These are phyloP conservation scores for Tricholoma bakamatsutake DNA, from an alignment of 768 basidiomycete species.

Conservation along the genomic window DNA sequence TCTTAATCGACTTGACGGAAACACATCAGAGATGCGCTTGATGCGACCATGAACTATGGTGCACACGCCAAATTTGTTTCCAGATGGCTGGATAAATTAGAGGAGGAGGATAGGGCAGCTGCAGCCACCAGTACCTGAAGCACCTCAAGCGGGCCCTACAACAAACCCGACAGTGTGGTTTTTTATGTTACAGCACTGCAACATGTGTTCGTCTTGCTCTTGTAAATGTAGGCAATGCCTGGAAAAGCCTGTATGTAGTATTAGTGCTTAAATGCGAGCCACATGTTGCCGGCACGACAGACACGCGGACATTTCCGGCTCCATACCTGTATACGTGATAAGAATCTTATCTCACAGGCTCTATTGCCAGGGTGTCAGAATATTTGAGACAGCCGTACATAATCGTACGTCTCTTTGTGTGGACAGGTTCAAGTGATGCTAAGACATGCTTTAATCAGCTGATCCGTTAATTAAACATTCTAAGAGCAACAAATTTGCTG, in stretches of 20 bases:
- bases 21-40: slow-evolving; percentile 46
- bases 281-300: too few relatives aligned
- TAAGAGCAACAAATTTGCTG: slow-evolving; percentile 69
- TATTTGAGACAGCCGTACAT: slow-evolving; percentile 92
- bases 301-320: too few relatives aligned
- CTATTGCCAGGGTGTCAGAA: slow-evolving; percentile 79
- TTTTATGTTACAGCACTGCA: neutral
- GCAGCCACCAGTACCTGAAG: neutral
- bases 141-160: neutral
- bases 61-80: slow-evolving; percentile 70
- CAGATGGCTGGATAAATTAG: slow-evolving; percentile 50
- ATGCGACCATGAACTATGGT: slow-evolving; percentile 53
- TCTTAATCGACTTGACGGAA: neutral
- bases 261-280: too few relatives aligned
- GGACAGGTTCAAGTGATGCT: neutral
- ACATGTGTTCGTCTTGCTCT: neutral
- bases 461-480: slow-evolving; percentile 74
- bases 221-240: too few relatives aligned
- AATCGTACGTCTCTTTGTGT: slow-evolving; percentile 57
- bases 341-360: too few relatives aligned
- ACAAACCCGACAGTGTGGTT: neutral
- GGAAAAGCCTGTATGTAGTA: too few relatives aligned
- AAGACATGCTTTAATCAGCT: slow-evolving; percentile 38
- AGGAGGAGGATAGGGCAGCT: slow-evolving; percentile 9
- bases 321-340: too few relatives aligned